A percentile compares a stretch with the other conserved stretches of the same genome.
Conservation (phyloP, 2,329 filamentous ascomycete species). For the Clonostachys chloroleuca region DNA sequence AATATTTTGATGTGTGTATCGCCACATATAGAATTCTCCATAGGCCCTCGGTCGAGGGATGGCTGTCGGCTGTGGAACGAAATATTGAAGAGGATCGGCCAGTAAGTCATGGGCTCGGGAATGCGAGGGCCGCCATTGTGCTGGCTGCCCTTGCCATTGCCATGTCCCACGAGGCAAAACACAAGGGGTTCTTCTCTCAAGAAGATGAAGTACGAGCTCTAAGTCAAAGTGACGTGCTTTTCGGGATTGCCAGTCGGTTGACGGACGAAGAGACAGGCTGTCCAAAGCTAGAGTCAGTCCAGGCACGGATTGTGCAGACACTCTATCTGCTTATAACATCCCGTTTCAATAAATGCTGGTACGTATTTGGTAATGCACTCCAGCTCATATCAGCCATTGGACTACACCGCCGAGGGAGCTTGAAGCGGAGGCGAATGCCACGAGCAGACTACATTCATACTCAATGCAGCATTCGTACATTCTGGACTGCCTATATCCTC, state of each 20-base stretch:
- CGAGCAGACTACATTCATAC: slow-evolving; percentile 22
- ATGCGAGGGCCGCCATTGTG: slow-evolving; percentile 39
- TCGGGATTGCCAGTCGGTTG: slow-evolving; percentile 20
- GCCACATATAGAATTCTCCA: slow-evolving; percentile 52
- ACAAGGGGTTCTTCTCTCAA: slow-evolving; percentile 12
- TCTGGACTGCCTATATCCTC: slow-evolving; percentile 62
- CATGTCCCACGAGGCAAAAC: slow-evolving; percentile 41
- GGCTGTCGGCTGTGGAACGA: slow-evolving; percentile 33
- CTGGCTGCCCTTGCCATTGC: slow-evolving; percentile 41
- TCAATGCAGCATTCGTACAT: slow-evolving; percentile 38
- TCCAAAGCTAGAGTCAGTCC: slow-evolving; percentile 32
- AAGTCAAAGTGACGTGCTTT: slow-evolving; percentile 20
- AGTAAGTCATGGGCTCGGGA: slow-evolving; percentile 29
- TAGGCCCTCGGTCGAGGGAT: slow-evolving; percentile 39
- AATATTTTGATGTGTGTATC: slow-evolving; percentile 51
- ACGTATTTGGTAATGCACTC: slow-evolving; percentile 33
- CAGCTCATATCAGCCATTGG: slow-evolving; percentile 33
- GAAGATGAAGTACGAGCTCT: slow-evolving; percentile 16
- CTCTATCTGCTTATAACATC: slow-evolving; percentile 37
- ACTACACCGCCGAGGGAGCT: slow-evolving; percentile 31
- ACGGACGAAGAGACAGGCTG: slow-evolving; percentile 1
- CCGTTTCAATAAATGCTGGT: slow-evolving; percentile 42
- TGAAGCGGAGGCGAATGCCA: slow-evolving; percentile 7
- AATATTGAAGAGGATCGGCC: slow-evolving; percentile 25
- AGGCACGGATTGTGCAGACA: slow-evolving; percentile 34